Evolutionary conservation across 331 rosid species (phyloP), one percentile per base, ranked within the genome.

Genomic region (Quercus tomentella): DNA sequence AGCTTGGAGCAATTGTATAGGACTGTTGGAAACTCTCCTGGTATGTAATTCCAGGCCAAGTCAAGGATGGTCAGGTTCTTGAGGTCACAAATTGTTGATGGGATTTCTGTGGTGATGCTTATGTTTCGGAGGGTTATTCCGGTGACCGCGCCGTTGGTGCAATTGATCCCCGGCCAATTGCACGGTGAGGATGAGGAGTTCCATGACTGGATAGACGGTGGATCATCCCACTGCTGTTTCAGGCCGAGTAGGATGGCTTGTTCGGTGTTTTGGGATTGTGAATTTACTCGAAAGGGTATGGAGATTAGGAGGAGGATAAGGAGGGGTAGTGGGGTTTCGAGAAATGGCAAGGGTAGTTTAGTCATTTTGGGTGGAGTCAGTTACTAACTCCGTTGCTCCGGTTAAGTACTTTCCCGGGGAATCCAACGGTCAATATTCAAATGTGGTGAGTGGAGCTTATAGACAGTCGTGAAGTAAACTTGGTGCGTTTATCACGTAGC

Each of bases 1-100:
- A 94, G 97, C 54, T 74, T 86, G 76, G 89, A 86, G 81, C 98
- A 94, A 82, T 82, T 87, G 89, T 82, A 85, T 22, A 94, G 80
- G 69, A 54, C 54, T 35, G 61, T 73, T 8, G 98, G 97, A 25
- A 94, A 94, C 73, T 79, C 91, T 8, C 97, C 97, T 57, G 87
- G 78, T 77, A 94, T 84, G 81, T 54, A 80, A 84, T 94, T 94
- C 76, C 62, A 65, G 18, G 94, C 35, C 78, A 94, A 84, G 84
- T 83, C 62, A 7, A 94, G 90, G 60, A 2, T 26, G 1, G 82
- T 54, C 60, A 94, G 95, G 76, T 74, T 83, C 69, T 65, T 73
- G 73, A 94, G 92, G 77, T 84, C 76, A 84, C 97, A 92, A 41
- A 94, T 77, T 17, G 79, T 60, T 3, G 82, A 72, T n/a, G 94